Conservation (phyloP, 2,329 filamentous ascomycete species). For the Cercospora zeae-maydis region DNA sequence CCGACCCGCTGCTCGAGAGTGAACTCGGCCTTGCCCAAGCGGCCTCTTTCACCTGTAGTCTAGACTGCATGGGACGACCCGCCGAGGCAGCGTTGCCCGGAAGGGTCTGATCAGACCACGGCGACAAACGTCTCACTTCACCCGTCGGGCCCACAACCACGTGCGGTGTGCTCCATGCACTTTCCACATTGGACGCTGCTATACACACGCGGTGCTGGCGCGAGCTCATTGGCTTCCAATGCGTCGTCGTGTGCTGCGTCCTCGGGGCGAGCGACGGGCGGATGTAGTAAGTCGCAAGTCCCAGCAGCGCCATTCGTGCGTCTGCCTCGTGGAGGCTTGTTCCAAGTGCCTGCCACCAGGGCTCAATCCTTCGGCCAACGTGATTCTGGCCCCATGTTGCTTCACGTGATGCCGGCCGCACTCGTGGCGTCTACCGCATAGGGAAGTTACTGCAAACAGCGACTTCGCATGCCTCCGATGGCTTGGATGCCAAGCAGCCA, state of each 20-base stretch:
- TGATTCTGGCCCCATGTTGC: not conserved
- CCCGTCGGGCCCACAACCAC: not conserved
- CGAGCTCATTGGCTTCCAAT: not conserved
- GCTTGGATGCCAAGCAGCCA: not conserved
- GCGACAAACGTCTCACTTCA: not conserved
- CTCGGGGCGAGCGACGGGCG: not conserved
- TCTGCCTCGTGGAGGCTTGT: not conserved
- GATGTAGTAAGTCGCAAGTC: not conserved
- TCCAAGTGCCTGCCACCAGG: not conserved
- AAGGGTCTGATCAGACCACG: not conserved
- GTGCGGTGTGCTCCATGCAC: not conserved
- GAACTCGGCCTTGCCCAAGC: not conserved
- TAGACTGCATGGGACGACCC: not conserved
- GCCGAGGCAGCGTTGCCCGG: not conserved
- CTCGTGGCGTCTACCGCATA: not conserved
- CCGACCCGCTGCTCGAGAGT: not conserved
- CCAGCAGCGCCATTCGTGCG: not conserved
- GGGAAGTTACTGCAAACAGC: not conserved
- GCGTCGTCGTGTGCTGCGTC: not conserved
- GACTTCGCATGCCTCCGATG: not conserved
- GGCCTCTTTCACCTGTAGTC: not conserved
- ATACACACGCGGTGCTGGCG: not conserved
- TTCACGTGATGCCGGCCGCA: not conserved
- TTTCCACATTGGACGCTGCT: not conserved
- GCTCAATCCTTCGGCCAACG: not conserved